Conservation (phyloP, 805 yeast genomes). For the Komagataella pastoris region DNA sequence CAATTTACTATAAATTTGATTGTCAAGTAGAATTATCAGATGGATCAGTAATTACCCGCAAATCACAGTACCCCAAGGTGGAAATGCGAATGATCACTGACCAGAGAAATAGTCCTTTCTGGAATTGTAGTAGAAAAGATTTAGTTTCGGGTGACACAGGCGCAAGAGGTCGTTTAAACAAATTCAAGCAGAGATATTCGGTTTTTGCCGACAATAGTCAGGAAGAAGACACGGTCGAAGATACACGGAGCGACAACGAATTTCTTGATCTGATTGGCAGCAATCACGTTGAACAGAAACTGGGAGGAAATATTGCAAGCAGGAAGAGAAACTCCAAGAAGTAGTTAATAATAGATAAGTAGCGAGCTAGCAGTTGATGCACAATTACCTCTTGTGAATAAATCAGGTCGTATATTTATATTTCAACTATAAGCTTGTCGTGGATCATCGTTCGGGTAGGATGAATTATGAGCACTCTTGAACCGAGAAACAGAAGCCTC, state of each 20-base stretch:
- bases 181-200: constrained; percentile 56
- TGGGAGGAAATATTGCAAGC: constrained; percentile 22
- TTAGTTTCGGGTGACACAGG: constrained; percentile 63
- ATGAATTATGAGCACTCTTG: neutral
- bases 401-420: neutral
- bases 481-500: constrained; percentile 27
- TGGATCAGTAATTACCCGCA: constrained; percentile 77
- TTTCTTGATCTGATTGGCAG: constrained; percentile 48
- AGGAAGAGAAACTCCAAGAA: constrained; percentile 10
- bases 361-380: neutral
- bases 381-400: neutral
- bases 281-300: constrained; percentile 18
- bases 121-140: constrained; percentile 84
- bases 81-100: constrained; percentile 81
- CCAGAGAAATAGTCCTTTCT: constrained; percentile 72
- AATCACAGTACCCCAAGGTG: constrained; percentile 78
- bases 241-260: constrained; percentile 23
- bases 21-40: constrained; percentile 84
- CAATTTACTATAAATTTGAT: constrained; percentile 84
- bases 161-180: constrained; percentile 70
- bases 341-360: constrained; percentile 9
- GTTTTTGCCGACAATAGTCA: constrained; percentile 24
- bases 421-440: neutral
- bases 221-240: constrained; percentile 4
- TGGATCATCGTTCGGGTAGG: neutral